Evolutionary conservation across 768 basidiomycete species (phyloP).

Genomic region (Lyophyllum atratum): DNA sequence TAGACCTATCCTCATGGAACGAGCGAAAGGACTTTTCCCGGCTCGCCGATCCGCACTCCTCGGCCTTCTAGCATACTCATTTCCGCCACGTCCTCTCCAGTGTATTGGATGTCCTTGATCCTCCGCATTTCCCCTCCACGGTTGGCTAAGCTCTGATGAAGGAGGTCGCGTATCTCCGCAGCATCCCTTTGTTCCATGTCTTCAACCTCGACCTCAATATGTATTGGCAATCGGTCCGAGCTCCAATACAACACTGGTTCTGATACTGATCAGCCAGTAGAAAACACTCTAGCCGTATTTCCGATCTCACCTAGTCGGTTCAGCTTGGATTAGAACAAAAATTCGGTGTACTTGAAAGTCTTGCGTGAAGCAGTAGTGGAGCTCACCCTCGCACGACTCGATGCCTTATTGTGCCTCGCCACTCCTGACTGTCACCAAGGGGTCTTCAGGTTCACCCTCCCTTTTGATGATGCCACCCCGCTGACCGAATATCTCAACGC

Average conservation of each 20-base stretch:
- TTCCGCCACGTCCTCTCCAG: conserved; percentile 42
- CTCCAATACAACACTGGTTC: conserved; percentile 27
- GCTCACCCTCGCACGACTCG: conserved; percentile 41
- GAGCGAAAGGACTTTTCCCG: no score
- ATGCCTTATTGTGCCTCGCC: conserved; percentile 47
- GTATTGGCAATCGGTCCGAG: conserved; percentile 26
- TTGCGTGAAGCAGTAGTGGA: conserved; percentile 41
- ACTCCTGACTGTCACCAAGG: conserved; percentile 46
- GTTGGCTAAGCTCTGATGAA: conserved; percentile 40
- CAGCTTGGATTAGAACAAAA: background rate
- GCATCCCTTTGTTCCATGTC: conserved; percentile 30
- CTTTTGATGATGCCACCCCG: no score
- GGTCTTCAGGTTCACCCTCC: no score
- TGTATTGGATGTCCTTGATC: conserved; percentile 38
- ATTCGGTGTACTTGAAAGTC: conserved; percentile 40
- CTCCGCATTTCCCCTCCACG: conserved; percentile 33
- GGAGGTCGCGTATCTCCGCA: conserved; percentile 34
- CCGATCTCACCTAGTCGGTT: conserved; percentile 24
- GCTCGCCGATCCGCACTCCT: no score
- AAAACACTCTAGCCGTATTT: background rate
- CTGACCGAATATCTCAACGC: no score
- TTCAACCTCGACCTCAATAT: conserved; percentile 31
- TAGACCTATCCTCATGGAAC: no score
- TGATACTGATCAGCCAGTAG: background rate
- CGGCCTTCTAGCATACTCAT: conserved; percentile 57